Evolutionary conservation across 257 asterid genomes (phyloP), one percentile per base, ranked within the genome.

Genomic region (Fraxinus anomala): DNA sequence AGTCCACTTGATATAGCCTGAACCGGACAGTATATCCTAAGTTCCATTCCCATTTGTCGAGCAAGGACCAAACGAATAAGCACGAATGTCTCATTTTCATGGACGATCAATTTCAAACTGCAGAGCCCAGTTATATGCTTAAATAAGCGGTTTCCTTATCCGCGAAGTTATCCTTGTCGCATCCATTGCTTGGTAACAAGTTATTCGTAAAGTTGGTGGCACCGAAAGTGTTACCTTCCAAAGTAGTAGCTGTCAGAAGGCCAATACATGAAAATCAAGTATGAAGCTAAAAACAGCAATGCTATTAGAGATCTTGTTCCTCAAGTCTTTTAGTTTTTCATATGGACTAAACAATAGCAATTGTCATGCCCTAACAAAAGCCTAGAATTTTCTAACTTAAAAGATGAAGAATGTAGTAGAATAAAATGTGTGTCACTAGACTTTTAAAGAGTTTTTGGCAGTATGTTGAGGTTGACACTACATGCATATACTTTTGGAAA

Each of bases 11-110:
- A 75, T 91, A 92, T 26, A 92, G 80, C 2, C 98, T 97, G 47
- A 92, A 94, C 21, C 97, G 80, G 19, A 91, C 94, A 0, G 96
- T 92, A 74, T 89, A 94, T 7, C 97, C 97, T 88, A 88, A 79
- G 89, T 94, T 92, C 97, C 97, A 94, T 85, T 94, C 98, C 97
- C 97, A 94, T 79, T 92, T 91, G 81, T 92, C 98, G 1, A 94
- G 91, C 86, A 94, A 84, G 0, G 97, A 94, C 98, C 98, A 94
- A 28, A 82, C 89, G 78, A 94, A 73, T 91, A 94, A 0, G 96
- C 97, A 1, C 85, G 81, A 47, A 91, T 74, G 54, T 94, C 85
- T 21, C 98, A 92, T 0, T 85, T 69, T 9, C 39, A 36, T 49
- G 21, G 5, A 49, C 1, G 21, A 49, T 49, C 61, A 49, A 49